Base-by-base conservation (phyloP, 1,139 yeast species). In the Zygoascus meyerae region DNA sequence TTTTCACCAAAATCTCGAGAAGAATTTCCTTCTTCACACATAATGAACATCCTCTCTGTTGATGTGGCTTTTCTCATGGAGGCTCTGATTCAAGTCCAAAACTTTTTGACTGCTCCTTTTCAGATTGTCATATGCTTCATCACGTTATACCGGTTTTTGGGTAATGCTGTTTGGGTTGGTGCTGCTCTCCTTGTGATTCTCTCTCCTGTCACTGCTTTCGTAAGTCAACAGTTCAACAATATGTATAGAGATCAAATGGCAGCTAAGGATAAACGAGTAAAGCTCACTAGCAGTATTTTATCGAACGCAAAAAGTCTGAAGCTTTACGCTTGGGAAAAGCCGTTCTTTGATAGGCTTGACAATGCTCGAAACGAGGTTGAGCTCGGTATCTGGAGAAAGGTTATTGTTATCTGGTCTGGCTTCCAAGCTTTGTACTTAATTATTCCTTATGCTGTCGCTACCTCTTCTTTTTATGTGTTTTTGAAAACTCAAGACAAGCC, bases 341-440 rank as follows among this genome's bases (percentile, higher is more conserved):
- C 89, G 14, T 77, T 81, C 75, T 60, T 79, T 34, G 67, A 71
- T 8, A 74, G 77, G 47, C 53, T 67, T 30, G 45, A 50, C 34
- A 73, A 73, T 54, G 90, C 90, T 32, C 81, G 98, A 73, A 86
- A 87, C 59, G 86, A 85, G 42, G 79, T 82, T 59, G 98, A 94
- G 67, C 77, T 92, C 65, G 71, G 69, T 32, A 86, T 85, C 57
- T 74, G 89, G 65, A 79, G 75, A 56, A 78, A 71, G 45, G 73
- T 79, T 50, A 41, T 52, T 47, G 42, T 52, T 44, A 42, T 28
- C 62, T 72, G 45, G 41, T 79, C 80, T 14, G 55, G 71, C 26
- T 73, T 78, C 42, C 71, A 66, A 48, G 74, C 80, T 55, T 70
- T 81, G 16, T 83, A 87, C 87, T 70, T 73, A 15, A 67, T 80